A percentile compares a stretch with the other conserved stretches of the same genome.
These are phyloP conservation scores for Pseudodiploospora longispora DNA, from an alignment of 2,329 filamentous ascomycete genomes.

Conservation along the genomic window DNA sequence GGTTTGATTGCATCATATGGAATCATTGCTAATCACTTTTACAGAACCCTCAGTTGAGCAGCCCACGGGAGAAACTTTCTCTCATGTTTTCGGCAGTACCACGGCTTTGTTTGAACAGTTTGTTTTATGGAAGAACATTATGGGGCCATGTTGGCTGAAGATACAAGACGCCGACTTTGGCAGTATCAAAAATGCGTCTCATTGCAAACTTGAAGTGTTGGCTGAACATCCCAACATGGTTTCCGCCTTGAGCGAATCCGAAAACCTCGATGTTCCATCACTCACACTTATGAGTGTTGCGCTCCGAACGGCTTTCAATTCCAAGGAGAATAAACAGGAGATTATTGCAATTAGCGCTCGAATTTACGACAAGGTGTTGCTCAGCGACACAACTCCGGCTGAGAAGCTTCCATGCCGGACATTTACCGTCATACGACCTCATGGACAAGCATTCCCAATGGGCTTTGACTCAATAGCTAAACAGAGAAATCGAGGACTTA, in stretches of 20 bases:
- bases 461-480: slow-evolving; percentile 75
- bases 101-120: slow-evolving; percentile 96
- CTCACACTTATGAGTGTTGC: slow-evolving; percentile 94
- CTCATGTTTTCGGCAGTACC: slow-evolving; percentile 86
- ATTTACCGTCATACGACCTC: slow-evolving; percentile 84
- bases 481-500: slow-evolving; percentile 63
- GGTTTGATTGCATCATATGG: neutral
- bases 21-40: slow-evolving; percentile 12
- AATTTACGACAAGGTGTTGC: slow-evolving; percentile 82
- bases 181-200: slow-evolving; percentile 82
- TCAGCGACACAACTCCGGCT: slow-evolving; percentile 80
- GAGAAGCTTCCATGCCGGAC: slow-evolving; percentile 84
- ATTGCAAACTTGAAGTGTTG: slow-evolving; percentile 90
- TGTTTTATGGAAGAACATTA: slow-evolving; percentile 96
- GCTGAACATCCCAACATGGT: slow-evolving; percentile 72
- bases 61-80: slow-evolving; percentile 77
- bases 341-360: slow-evolving; percentile 86
- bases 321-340: slow-evolving; percentile 92
- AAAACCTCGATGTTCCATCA: slow-evolving; percentile 75
- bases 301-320: slow-evolving; percentile 79
- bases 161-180: slow-evolving; percentile 80
- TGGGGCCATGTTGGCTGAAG: slow-evolving; percentile 96
- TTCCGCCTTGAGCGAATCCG: slow-evolving; percentile 63
- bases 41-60: slow-evolving; percentile 62
- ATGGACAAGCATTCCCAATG: slow-evolving; percentile 66